These are phyloP conservation scores for Barbatosphaeria neglecta DNA, from an alignment of 495 filamentous ascomycete species.

Conservation along the genomic window DNA sequence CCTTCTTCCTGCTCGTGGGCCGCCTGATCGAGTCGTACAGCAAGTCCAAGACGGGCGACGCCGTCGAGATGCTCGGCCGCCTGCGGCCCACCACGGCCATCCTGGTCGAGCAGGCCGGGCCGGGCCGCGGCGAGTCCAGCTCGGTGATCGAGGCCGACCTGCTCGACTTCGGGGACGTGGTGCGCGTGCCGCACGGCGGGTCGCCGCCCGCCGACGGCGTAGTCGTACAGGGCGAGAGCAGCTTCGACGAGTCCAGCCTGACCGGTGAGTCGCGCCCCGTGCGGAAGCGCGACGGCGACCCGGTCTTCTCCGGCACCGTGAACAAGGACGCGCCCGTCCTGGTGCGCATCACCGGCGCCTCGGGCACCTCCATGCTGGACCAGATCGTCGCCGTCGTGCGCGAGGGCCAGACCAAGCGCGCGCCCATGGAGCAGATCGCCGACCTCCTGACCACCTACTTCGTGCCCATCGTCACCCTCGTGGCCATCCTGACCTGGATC, in stretches of 20 bases:
- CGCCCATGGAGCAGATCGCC: constrained; percentile 76
- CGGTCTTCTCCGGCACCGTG: constrained; percentile 76
- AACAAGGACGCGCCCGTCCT: constrained; percentile 65
- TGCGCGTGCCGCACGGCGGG: constrained; percentile 63
- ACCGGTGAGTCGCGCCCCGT: constrained; percentile 80
- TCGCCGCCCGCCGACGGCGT: constrained; percentile 80
- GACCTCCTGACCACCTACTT: constrained; percentile 81
- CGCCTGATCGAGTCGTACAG: constrained; percentile 82
- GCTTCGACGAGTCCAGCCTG: constrained; percentile 81
- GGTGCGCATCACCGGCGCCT: constrained; percentile 55
- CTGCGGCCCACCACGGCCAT: constrained; percentile 72
- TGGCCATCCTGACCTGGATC: constrained; percentile 74
- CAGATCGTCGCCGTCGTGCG: constrained; percentile 82
- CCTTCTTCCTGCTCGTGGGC: constrained; percentile 74
- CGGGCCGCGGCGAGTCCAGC: constrained; percentile 16
- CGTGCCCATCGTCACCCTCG: constrained; percentile 70
- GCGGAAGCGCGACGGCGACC: constrained; percentile 56
- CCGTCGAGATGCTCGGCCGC: constrained; percentile 66
- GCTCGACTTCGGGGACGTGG: constrained; percentile 72
- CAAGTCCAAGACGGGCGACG: constrained; percentile 85
- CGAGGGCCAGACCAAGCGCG: constrained; percentile 79
- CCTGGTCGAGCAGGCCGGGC: constrained; percentile 43
- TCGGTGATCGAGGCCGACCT: constrained; percentile 51
- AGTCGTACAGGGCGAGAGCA: constrained; percentile 50
- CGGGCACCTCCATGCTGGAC: constrained; percentile 81